phyloP scores from a whole-genome alignment of 2,329 filamentous ascomycete genomes.

The Neofusicoccum ribis region DNA sequence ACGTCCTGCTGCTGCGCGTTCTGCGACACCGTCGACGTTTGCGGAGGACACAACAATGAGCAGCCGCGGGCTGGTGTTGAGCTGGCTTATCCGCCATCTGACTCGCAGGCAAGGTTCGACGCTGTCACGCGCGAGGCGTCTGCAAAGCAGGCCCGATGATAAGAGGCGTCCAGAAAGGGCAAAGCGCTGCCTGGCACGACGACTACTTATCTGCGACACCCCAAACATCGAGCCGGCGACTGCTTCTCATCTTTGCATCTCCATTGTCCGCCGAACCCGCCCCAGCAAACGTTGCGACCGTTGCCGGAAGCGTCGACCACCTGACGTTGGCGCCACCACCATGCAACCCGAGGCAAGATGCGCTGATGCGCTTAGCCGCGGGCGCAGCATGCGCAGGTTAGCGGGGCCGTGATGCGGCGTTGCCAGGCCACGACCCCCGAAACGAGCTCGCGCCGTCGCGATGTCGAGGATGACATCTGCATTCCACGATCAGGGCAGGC shows the following conservation, averaged over 20 bases:
- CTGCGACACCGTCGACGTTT: not conserved
- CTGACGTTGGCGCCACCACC: not conserved
- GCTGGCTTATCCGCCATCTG: not conserved
- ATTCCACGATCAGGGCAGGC: slow-evolving; percentile 3
- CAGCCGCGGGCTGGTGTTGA: not conserved
- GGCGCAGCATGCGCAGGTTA: not conserved
- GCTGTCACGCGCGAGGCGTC: not conserved
- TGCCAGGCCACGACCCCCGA: not conserved
- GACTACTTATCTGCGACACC: slow-evolving; percentile 15
- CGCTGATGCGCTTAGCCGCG: not conserved
- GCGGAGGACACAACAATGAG: not conserved
- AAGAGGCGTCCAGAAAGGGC: not conserved
- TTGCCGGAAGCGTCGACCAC: slow-evolving; percentile 1
- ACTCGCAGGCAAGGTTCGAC: not conserved
- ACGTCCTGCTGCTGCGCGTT: too few species aligned
- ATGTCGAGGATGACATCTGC: slow-evolving; percentile 9
- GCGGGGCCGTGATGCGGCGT: slow-evolving; percentile 2
- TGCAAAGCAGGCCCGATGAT: not conserved
- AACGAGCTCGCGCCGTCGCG: not conserved
- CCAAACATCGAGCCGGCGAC: not conserved
- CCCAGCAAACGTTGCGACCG: slow-evolving; percentile 8
- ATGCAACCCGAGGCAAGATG: not conserved
- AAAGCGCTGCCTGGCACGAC: not conserved
- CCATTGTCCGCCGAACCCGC: not conserved
- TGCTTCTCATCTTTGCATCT: not conserved